These are phyloP conservation scores for Amylocarpus encephaloides DNA, from an alignment of 2,329 filamentous ascomycete genomes.

Conservation along the genomic window DNA sequence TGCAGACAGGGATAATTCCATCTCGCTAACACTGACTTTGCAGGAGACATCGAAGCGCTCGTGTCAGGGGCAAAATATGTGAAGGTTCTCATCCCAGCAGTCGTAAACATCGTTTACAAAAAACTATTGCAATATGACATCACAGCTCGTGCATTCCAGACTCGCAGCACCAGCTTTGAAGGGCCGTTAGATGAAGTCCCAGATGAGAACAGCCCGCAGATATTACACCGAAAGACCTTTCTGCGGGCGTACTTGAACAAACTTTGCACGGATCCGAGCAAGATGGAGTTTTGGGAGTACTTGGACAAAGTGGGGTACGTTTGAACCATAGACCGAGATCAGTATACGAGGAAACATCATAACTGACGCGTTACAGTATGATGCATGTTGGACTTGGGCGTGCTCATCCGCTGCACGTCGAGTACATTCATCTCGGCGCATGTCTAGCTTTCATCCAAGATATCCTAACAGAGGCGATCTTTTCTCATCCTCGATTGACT, in stretches of 20 bases:
- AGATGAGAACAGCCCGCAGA: slow-evolving; percentile 40
- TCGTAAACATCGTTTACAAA: slow-evolving; percentile 79
- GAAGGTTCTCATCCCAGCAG: slow-evolving; percentile 63
- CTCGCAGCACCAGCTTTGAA: slow-evolving; percentile 54
- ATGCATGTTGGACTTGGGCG: slow-evolving; percentile 60
- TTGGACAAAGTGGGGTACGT: slow-evolving; percentile 19
- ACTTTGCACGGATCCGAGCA: slow-evolving; percentile 16
- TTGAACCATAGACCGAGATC: background rate
- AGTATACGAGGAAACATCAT: background rate
- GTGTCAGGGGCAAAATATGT: slow-evolving; percentile 22
- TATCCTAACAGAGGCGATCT: slow-evolving; percentile 67
- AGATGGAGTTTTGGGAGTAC: slow-evolving; percentile 25
- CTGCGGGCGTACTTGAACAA: slow-evolving; percentile 62
- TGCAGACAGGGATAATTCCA: background rate
- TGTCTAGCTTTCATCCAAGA: slow-evolving; percentile 71
- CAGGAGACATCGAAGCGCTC: slow-evolving; percentile 22
- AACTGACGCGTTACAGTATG: slow-evolving; percentile 14
- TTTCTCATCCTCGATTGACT: slow-evolving; percentile 52
- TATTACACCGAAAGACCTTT: slow-evolving; percentile 56
- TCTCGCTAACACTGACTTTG: background rate
- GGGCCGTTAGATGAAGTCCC: slow-evolving; percentile 43
- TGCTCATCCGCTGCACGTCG: slow-evolving; percentile 57
- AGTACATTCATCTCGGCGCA: slow-evolving; percentile 70
- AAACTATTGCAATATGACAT: slow-evolving; percentile 76
- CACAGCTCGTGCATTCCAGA: slow-evolving; percentile 68